phyloP scores from a whole-genome alignment of 2,329 filamentous ascomycete genomes.

The Penicillium sclerotigenum region DNA sequence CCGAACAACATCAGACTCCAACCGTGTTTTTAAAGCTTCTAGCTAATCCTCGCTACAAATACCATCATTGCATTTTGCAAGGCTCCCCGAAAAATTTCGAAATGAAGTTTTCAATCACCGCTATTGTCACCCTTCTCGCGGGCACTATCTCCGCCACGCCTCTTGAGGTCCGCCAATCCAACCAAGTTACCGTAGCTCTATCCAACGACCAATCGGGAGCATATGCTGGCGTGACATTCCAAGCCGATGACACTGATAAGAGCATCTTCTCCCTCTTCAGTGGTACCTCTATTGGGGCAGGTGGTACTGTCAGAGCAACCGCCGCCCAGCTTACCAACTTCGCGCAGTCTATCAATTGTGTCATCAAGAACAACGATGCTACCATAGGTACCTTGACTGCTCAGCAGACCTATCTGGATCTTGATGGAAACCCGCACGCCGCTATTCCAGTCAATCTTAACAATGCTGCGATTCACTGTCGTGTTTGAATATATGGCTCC shows the following conservation, averaged over 20 bases:
- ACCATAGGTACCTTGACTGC: slow-evolving; percentile 6
- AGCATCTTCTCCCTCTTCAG: slow-evolving; percentile 5
- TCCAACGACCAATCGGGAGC: slow-evolving; percentile 15
- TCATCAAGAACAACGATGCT: slow-evolving; percentile 9
- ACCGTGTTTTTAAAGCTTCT: neutral
- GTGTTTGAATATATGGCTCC: neutral
- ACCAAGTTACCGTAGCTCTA: slow-evolving; percentile 7
- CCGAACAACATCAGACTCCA: neutral
- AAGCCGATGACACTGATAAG: slow-evolving; percentile 6
- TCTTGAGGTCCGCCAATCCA: slow-evolving; percentile 1
- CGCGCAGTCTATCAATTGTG: slow-evolving; percentile 8
- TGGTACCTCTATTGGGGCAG: slow-evolving; percentile 8
- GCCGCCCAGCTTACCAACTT: slow-evolving; percentile 12
- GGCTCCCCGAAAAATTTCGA: neutral
- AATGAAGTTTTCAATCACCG: slow-evolving; percentile 5
- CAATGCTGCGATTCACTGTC: slow-evolving; percentile 6
- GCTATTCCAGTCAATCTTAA: slow-evolving; percentile 9
- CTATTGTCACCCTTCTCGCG: slow-evolving; percentile 31
- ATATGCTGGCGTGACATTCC: slow-evolving; percentile 3
- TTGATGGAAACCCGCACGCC: slow-evolving; percentile 8
- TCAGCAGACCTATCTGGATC: slow-evolving; percentile 7
- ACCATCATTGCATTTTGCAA: neutral
- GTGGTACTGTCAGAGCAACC: slow-evolving; percentile 9
- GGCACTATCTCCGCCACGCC: slow-evolving; percentile 2
- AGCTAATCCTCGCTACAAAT: neutral